phyloP scores from a whole-genome alignment of 257 asterid species.

The Solanum bulbocastanum region DNA sequence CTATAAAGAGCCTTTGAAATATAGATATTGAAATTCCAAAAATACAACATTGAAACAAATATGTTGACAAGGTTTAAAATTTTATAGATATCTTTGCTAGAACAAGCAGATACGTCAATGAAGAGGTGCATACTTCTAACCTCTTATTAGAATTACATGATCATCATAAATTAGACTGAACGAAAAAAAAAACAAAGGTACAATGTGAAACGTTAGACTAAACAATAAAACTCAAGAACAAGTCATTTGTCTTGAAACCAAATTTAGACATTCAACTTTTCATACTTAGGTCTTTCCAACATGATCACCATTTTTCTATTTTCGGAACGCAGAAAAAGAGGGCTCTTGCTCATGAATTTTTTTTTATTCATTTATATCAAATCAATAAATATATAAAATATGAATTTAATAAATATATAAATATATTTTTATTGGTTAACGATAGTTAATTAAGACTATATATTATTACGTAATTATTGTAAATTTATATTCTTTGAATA shows the following conservation, averaged over 20 bases:
- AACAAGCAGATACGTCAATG: too few species aligned
- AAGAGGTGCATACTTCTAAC: too few species aligned
- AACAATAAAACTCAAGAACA: neutral
- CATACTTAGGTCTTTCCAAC: neutral
- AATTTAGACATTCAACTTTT: neutral
- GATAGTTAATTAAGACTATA: neutral
- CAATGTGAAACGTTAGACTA: neutral
- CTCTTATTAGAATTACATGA: neutral
- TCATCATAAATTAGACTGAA: neutral
- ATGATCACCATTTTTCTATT: conserved; percentile 8
- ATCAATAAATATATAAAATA: too few species aligned
- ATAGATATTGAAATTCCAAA: neutral
- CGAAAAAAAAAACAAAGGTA: accelerated
- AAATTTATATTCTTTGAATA: neutral
- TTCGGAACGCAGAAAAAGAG: conserved; percentile 2
- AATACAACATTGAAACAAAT: neutral
- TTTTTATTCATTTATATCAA: too few species aligned
- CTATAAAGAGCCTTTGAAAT: neutral
- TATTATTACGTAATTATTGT: neutral
- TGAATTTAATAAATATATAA: too few species aligned
- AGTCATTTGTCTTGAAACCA: neutral
- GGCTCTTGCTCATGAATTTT: neutral
- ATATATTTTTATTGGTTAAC: too few species aligned
- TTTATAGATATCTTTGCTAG: too few species aligned
- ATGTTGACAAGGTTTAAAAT: too few species aligned